These are phyloP conservation scores for Globisporangium paroecandrum DNA, from an alignment of 352 stramenopile species.

Conservation along the genomic window DNA sequence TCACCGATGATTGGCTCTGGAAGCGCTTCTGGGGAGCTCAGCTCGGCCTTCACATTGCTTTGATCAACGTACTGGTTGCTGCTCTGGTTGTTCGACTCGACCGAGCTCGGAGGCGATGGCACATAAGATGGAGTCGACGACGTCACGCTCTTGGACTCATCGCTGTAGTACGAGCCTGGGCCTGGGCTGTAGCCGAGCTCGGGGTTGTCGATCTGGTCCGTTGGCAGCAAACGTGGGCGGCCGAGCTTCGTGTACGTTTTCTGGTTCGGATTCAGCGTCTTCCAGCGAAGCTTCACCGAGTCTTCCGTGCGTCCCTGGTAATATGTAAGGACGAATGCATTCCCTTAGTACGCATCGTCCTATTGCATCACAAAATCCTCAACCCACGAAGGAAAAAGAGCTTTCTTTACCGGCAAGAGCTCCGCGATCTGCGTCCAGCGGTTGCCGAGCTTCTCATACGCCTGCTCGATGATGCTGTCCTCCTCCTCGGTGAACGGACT, in stretches of 20 bases:
- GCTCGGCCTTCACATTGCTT: not conserved
- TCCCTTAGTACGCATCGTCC: not conserved
- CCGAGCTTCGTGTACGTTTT: slow-evolving; percentile 72
- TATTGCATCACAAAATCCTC: not conserved
- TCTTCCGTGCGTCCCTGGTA: slow-evolving; percentile 68
- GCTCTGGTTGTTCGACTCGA: slow-evolving; percentile 6
- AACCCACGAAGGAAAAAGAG: not conserved
- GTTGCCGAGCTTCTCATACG: slow-evolving; percentile 83
- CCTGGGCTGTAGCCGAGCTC: slow-evolving; percentile 15
- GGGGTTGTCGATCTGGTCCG: slow-evolving; percentile 31
- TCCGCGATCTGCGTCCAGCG: slow-evolving; percentile 87
- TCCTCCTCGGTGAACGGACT: slow-evolving; percentile 67
- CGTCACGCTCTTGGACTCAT: slow-evolving; percentile 1
- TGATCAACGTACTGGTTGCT: slow-evolving; percentile 2
- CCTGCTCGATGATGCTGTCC: slow-evolving; percentile 69
- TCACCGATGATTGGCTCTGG: slow-evolving; percentile 40
- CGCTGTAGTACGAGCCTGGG: not conserved
- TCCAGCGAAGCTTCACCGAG: slow-evolving; percentile 80
- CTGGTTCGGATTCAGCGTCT: slow-evolving; percentile 78
- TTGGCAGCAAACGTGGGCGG: slow-evolving; percentile 56
- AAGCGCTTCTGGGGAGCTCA: slow-evolving; percentile 12
- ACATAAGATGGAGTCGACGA: not conserved
- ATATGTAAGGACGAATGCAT: slow-evolving; percentile 9
- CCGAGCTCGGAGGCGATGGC: slow-evolving; percentile 13
- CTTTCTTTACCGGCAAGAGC: slow-evolving; percentile 48